Evolutionary conservation across 1,284 basidiomycete genomes (phyloP), one percentile per base, ranked within the genome.

Genomic region (Trichosporon faecale): DNA sequence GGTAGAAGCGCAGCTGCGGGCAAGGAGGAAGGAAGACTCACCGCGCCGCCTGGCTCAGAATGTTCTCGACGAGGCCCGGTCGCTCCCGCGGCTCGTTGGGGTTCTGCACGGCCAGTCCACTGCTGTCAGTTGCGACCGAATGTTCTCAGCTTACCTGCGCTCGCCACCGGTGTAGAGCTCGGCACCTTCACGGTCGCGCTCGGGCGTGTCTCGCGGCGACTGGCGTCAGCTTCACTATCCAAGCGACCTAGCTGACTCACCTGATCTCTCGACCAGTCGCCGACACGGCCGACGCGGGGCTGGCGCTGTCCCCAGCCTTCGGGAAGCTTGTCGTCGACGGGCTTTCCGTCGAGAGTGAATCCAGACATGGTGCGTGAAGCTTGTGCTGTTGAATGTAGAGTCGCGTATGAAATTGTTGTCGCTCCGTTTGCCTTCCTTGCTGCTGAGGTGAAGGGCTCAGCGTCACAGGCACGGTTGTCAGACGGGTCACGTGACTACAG

Each of bases 41-140:
- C 91, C 92, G 88, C 60, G 89, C 88, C 5, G 94, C 96, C 74
- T 93, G 88, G 61, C 89, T 87, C 44, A 99, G 85, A 66, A 98
- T 89, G 76, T 94, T 90, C 60, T 89, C 85, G 4, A 98, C 92
- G 72, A 94, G 84, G 74, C 89, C 85, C 46, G 76, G 72, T 9
- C 89, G 31, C 23, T 33, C 63, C 1, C 57, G 72, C 7, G 85
- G 83, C 73, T 89, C 88, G 65, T 79, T 78, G 4, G 96, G 96
- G 78, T 95, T 94, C 83, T 97, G 89, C 0, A 98, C 88, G 1
- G 91, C 92, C 44, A 99, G 87, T 0, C 95, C 96, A 82, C 95
- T 98, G 66, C 0, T 12, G 31, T 72, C 40, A 66, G 68, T 25
- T 29, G 7, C 7, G 29, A 25, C 23, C n/a, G 2, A 18, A 25